Percentiles rank a stretch among this genome's conserved stretches.
These are phyloP conservation scores for Fusarium devonianum DNA, from an alignment of 2,329 filamentous ascomycete species.

Conservation along the genomic window DNA sequence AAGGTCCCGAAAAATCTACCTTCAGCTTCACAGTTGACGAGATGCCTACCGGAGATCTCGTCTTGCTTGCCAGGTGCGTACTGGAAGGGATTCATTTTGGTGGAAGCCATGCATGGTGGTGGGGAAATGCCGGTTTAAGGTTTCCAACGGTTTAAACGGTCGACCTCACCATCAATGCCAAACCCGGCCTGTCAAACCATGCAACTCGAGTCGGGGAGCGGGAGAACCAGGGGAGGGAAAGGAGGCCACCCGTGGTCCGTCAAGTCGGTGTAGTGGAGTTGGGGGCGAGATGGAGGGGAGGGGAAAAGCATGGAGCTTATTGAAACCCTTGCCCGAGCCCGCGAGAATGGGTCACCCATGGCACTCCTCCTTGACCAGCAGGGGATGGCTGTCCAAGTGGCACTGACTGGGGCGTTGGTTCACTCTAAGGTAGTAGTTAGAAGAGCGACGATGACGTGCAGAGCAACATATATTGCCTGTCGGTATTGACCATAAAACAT, in stretches of 20 bases:
- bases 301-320: slow-evolving; percentile 28
- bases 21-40: no score
- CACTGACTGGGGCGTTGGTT: slow-evolving; percentile 26
- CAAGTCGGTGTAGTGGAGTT: slow-evolving; percentile 40
- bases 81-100: not conserved
- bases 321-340: slow-evolving; percentile 40
- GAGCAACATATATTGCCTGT: not conserved
- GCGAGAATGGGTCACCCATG: slow-evolving; percentile 35
- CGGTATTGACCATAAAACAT: no score
- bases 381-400: slow-evolving; percentile 36
- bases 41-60: no score
- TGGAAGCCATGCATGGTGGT: slow-evolving; percentile 12
- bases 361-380: slow-evolving; percentile 32
- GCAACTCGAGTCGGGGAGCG: slow-evolving; percentile 33
- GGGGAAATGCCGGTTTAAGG: slow-evolving; percentile 26
- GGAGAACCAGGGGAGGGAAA: slow-evolving; percentile 45
- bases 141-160: slow-evolving; percentile 35
- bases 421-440: no score
- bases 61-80: no score
- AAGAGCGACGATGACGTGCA: slow-evolving; percentile 11
- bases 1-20: no score
- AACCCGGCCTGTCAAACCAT: slow-evolving; percentile 33
- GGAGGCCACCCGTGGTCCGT: slow-evolving; percentile 34
- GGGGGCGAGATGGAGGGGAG: slow-evolving; percentile 16
- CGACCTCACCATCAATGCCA: slow-evolving; percentile 23